Evolutionary conservation across 352 stramenopile species (phyloP), one percentile per base, ranked within the genome.

Genomic region (Phytopythium mirpurense): DNA sequence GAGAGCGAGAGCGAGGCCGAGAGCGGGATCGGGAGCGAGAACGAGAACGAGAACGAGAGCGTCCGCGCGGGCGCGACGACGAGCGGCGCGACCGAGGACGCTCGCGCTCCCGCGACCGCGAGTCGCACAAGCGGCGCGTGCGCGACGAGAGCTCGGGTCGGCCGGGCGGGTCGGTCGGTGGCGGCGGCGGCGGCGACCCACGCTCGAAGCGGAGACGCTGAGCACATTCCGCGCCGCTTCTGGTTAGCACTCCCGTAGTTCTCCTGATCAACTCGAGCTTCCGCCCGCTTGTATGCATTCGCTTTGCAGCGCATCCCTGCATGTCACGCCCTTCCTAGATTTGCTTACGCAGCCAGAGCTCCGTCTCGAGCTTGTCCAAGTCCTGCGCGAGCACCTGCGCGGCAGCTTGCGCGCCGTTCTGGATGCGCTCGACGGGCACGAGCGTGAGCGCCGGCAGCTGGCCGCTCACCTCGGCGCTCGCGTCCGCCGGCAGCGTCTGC

Each of bases 341-440:
- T 54, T 92, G 74, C 43, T 83, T 81, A 40, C 74, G 74, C 46
- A 94, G 63, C 84, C 84, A 94, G 19, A 94, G 62, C 54, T 94
- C 82, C 7, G 84, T 92, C 56, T 94, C 84, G 5, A 94, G 52
- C 47, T 85, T 86, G 34, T 94, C 84, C 21, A 90, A 52, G 49
- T 94, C 82, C 51, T 91, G 78, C 18, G 78, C 80, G 8, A 78
- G 86, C 46, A 88, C 68, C 37, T 93, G 80, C 19, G 90, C 38
- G 1, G 75, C 76, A 36, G 84, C 24, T 0, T 65, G 50, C 3
- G 78, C 71, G 53, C 71, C 57, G 11, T 57, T 50, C 27, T 87
- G 76, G 18, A 94, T 83, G 21, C 62, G 65, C 12, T 86, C 63
- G 18, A 86, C 79, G 11, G 79, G 80, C 18, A 94, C 63, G 57